These are phyloP conservation scores for Claviceps capensis DNA, from an alignment of 2,329 filamentous ascomycete species.

Conservation along the genomic window DNA sequence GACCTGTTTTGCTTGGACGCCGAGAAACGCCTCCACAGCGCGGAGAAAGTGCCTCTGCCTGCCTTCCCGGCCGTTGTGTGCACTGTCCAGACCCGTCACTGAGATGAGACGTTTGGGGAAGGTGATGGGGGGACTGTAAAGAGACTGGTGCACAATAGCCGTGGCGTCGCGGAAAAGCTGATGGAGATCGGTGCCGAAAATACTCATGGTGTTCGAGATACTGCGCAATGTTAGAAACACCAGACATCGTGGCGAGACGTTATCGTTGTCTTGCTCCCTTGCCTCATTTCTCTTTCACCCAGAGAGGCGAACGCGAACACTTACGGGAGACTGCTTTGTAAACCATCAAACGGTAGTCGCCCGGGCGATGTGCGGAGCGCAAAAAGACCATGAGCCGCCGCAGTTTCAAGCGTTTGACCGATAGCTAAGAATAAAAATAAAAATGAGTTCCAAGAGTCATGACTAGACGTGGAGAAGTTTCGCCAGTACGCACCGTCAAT, in stretches of 20 bases:
- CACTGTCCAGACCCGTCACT: constrained; percentile 12
- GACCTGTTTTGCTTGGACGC: constrained; percentile 9
- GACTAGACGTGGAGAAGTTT: neutral
- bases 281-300: neutral
- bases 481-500: constrained; percentile 20
- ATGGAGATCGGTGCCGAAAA: constrained; percentile 14
- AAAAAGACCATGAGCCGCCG: constrained; percentile 16
- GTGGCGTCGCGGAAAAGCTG: constrained; percentile 12
- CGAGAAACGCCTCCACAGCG: constrained; percentile 12
- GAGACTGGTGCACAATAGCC: constrained; percentile 6
- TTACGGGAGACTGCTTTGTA: constrained; percentile 11
- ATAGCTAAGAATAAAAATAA: constrained; percentile 4
- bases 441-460: no score
- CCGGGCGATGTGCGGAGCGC: constrained; percentile 13
- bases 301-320: neutral
- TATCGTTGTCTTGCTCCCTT: neutral
- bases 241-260: no score
- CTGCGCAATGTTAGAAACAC: neutral
- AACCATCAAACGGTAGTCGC: constrained; percentile 6
- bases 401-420: constrained; percentile 10
- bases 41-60: constrained; percentile 12
- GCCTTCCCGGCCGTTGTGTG: constrained; percentile 3
- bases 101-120: constrained; percentile 13
- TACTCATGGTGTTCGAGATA: constrained; percentile 11
- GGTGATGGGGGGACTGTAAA: neutral